Evolutionary conservation across 2,329 filamentous ascomycete species (phyloP).

Genomic region (Escovopsis sp.): DNA sequence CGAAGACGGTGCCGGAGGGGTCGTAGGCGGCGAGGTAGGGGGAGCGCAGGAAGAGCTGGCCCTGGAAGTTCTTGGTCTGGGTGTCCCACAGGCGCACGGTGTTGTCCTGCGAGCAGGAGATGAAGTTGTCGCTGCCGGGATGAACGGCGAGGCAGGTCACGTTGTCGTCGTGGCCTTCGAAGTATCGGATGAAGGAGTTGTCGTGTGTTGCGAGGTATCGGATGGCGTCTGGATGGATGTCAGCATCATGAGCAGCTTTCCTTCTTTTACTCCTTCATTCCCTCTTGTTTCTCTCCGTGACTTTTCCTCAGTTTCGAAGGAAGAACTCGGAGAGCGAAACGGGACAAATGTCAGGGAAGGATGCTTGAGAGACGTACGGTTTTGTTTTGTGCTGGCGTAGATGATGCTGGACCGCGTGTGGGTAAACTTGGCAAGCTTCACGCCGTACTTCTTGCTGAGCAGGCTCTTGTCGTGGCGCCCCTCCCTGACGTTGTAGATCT

Average conservation of each 20-base stretch:
- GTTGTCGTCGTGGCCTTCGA: constrained; percentile 70
- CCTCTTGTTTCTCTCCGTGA: no score
- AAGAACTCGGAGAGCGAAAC: not conserved
- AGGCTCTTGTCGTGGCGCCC: constrained; percentile 80
- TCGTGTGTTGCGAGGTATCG: constrained; percentile 84
- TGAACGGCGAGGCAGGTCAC: constrained; percentile 77
- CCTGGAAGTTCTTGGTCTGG: constrained; percentile 62
- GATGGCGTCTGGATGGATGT: constrained; percentile 65
- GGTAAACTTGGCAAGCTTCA: constrained; percentile 85
- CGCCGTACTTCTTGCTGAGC: constrained; percentile 92
- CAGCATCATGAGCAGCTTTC: no score
- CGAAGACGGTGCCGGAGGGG: constrained; percentile 81
- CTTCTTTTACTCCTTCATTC: no score
- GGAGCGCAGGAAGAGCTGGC: constrained; percentile 62
- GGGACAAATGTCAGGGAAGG: not conserved
- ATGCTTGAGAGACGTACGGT: constrained; percentile 37
- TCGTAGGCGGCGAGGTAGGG: constrained; percentile 82
- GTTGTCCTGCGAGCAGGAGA: constrained; percentile 82
- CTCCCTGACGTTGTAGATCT: constrained; percentile 87
- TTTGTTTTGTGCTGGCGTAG: constrained; percentile 90
- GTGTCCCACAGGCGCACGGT: constrained; percentile 87
- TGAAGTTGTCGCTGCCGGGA: constrained; percentile 76
- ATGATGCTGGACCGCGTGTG: constrained; percentile 84
- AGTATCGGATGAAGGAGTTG: constrained; percentile 93
- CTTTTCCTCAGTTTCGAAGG: not conserved